Evolutionary conservation across 1,284 basidiomycete species (phyloP).

Genomic region (Tranzscheliella williamsii): DNA sequence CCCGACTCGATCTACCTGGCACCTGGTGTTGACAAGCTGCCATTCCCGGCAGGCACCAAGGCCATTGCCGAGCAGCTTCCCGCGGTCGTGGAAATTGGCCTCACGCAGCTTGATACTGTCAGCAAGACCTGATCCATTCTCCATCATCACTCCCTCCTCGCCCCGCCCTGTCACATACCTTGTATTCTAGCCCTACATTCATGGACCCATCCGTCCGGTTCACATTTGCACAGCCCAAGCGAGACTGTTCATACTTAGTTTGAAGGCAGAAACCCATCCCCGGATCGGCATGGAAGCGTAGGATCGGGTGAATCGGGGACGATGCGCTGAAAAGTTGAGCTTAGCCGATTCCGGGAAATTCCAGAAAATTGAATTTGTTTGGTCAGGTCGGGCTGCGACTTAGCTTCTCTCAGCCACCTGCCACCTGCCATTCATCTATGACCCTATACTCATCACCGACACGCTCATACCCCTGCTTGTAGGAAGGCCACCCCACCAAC

Average conservation of each 20-base stretch:
- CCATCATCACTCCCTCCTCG: not conserved
- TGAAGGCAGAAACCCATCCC: too few species aligned
- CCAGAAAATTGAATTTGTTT: too few species aligned
- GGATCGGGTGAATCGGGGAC: too few species aligned
- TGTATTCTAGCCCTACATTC: constrained; percentile 38
- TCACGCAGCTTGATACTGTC: constrained; percentile 25
- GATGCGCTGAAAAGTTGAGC: constrained; percentile 22
- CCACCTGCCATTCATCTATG: not conserved
- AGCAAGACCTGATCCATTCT: constrained; percentile 32
- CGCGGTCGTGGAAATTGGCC: constrained; percentile 52
- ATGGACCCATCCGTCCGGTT: too few species aligned
- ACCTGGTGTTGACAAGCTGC: constrained; percentile 78
- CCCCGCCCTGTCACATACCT: not conserved
- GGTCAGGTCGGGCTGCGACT: not conserved
- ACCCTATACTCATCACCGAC: not conserved
- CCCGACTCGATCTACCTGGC: constrained; percentile 77
- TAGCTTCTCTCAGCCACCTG: not conserved
- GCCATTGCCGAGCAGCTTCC: constrained; percentile 71
- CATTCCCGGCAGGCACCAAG: constrained; percentile 86
- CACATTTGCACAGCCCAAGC: too few species aligned
- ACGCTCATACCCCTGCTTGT: too few species aligned
- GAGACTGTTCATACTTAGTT: too few species aligned
- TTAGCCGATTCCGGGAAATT: constrained; percentile 31
- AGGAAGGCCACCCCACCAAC: too few species aligned
- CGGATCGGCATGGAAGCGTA: too few species aligned